Base-by-base conservation (phyloP, 2,329 filamentous ascomycete genomes). In the Penicillium sp. region DNA sequence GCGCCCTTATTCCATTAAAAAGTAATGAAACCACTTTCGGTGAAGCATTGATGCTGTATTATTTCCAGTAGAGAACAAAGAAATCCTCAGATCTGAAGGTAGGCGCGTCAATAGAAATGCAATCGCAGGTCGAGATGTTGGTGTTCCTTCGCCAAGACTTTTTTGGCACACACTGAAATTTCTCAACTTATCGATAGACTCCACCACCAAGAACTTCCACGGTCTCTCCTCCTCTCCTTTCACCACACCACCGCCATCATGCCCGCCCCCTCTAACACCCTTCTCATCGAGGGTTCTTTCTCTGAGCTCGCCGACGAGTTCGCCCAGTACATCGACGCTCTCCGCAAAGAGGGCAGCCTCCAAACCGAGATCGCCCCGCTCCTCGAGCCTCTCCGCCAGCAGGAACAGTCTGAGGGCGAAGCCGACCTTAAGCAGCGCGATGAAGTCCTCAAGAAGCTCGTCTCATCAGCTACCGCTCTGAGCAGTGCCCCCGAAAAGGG, bases 261-360 rank as follows among this genome's bases (percentile, higher is more conserved):
- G 84, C 81, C 83, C 60, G 82, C 78, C 66, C 79, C 83, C 59
- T 79, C 82, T 55, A 86, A 80, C 63, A 85, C 84, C 69, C 81
- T 86, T 66, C 79, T 87, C 66, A 85, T 99, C 76, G 94, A 99
- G 81, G 94, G 94, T 75, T 85, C 86, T 69, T 96, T 97, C 76
- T 87, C 92, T 75, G 94, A 97, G 80, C 87, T 97, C 72, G 87
- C 89, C 69, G 87, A 90, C 76, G 94, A 99, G 80, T 89, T 99
- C 81, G 92, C 93, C 75, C 89, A 92, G 69, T 97, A 96, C 79
- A 82, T 99, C 74, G 91, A 96, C 76, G 81, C 87, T 66, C 84
- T 92, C 73, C 88, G 89, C 69, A 88, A 90, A 59, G 82, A 82
- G 61, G 75, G 75, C 60, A 77, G 75, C 48, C 74, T 88, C 55